These are phyloP conservation scores for Calonectria hongkongensis DNA, from an alignment of 2,329 filamentous ascomycete genomes.

Conservation along the genomic window DNA sequence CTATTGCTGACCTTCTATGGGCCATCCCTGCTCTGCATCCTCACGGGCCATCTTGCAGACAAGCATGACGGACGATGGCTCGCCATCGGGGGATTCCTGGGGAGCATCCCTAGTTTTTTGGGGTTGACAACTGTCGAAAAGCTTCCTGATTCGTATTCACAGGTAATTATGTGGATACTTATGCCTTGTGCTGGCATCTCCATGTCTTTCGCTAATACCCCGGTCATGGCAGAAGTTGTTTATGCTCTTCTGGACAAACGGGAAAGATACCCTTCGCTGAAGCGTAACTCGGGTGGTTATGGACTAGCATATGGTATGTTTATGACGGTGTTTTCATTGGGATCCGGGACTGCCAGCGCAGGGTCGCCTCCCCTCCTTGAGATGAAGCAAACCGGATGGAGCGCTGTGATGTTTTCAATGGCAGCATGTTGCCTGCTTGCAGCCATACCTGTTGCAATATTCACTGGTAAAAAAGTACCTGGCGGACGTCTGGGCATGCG, in stretches of 20 bases:
- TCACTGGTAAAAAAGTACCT: conserved; percentile 32
- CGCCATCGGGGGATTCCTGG: conserved; percentile 36
- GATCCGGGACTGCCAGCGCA: conserved; percentile 39
- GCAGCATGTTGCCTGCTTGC: conserved; percentile 28
- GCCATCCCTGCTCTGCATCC: conserved; percentile 38
- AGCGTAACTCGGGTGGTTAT: conserved; percentile 42
- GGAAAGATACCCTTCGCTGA: conserved; percentile 30
- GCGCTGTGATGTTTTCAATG: conserved; percentile 37
- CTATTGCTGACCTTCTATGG: conserved; percentile 40
- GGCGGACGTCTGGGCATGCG: conserved; percentile 29
- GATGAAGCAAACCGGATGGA: conserved; percentile 34
- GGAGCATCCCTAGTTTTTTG: conserved; percentile 35
- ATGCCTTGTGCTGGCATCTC: conserved; percentile 40
- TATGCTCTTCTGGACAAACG: conserved; percentile 38
- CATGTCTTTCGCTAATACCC: conserved; percentile 41
- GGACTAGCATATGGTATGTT: conserved; percentile 44
- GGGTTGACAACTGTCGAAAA: conserved; percentile 30
- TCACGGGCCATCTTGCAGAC: conserved; percentile 39
- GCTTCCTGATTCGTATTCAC: conserved; percentile 20
- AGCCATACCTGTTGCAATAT: conserved; percentile 32
- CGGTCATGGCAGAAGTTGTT: conserved; percentile 43
- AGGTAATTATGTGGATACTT: conserved; percentile 33
- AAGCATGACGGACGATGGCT: conserved; percentile 39
- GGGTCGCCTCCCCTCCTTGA: conserved; percentile 33
- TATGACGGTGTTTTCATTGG: conserved; percentile 43